Evolutionary conservation across 2,329 filamentous ascomycete species (phyloP).

Genomic region (Fusarium subtropicale): DNA sequence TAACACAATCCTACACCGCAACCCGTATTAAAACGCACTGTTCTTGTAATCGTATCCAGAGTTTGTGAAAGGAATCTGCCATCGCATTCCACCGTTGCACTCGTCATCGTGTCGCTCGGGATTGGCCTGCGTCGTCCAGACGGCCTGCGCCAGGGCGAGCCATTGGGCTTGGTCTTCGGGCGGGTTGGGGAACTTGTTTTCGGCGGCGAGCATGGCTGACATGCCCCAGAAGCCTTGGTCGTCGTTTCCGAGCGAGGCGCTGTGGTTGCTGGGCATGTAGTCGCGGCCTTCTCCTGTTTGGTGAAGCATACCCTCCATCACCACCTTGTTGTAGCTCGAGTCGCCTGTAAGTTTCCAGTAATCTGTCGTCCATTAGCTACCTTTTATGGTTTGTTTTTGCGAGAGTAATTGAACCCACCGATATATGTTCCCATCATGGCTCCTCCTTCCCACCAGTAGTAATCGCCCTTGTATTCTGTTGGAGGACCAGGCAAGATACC

Average conservation of each 20-base stretch:
- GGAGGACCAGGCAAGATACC: constrained; percentile 70
- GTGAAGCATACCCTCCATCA: constrained; percentile 67
- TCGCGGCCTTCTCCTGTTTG: constrained; percentile 68
- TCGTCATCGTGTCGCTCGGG: constrained; percentile 71
- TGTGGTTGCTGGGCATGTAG: constrained; percentile 71
- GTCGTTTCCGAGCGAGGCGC: constrained; percentile 72
- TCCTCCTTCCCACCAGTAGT: constrained; percentile 82
- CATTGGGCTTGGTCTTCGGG: constrained; percentile 66
- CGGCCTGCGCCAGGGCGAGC: constrained; percentile 74
- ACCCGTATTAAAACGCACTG: too few species aligned
- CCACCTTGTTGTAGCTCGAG: constrained; percentile 68
- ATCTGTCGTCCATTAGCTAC: constrained; percentile 54
- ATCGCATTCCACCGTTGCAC: constrained; percentile 77
- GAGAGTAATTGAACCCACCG: too few species aligned
- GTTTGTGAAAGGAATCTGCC: constrained; percentile 82
- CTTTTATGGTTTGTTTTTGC: too few species aligned
- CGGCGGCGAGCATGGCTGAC: constrained; percentile 74
- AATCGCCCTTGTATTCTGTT: constrained; percentile 59
- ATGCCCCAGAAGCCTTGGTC: constrained; percentile 79
- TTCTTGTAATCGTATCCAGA: constrained; percentile 82
- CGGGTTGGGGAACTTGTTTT: constrained; percentile 71
- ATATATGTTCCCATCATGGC: constrained; percentile 76
- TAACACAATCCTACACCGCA: rapidly evolving
- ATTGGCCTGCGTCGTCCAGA: constrained; percentile 72
- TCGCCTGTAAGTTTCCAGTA: constrained; percentile 78